A percentile compares a stretch with the other conserved stretches of the same genome.
phyloP scores from a whole-genome alignment of 495 filamentous ascomycete species.

The Penicillium mononematosum region DNA sequence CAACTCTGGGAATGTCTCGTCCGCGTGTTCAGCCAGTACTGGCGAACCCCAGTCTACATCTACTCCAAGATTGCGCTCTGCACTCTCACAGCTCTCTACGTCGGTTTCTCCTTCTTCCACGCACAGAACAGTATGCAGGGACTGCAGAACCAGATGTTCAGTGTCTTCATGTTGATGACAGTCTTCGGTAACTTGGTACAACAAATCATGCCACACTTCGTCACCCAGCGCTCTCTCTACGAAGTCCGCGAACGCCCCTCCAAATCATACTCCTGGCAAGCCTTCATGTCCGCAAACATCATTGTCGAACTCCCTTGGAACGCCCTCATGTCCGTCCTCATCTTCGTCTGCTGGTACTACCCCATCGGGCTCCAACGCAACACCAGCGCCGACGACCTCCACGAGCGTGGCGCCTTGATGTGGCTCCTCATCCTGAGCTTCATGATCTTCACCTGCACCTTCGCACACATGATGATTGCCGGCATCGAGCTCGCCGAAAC shows the following conservation, averaged over 20 bases:
- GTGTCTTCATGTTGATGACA: slow-evolving; percentile 83
- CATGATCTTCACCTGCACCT: slow-evolving; percentile 60
- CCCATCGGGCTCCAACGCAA: slow-evolving; percentile 62
- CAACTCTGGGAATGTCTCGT: slow-evolving; percentile 53
- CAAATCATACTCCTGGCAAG: slow-evolving; percentile 74
- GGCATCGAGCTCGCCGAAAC: slow-evolving; percentile 62
- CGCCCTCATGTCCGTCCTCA: slow-evolving; percentile 60
- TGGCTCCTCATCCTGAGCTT: slow-evolving; percentile 56
- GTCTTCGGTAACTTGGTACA: slow-evolving; percentile 79
- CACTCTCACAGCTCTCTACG: slow-evolving; percentile 62
- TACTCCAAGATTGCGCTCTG: slow-evolving; percentile 59
- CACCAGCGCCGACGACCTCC: slow-evolving; percentile 43
- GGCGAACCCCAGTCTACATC: slow-evolving; percentile 60
- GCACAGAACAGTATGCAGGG: slow-evolving; percentile 72
- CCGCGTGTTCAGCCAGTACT: slow-evolving; percentile 58
- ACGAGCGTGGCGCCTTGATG: slow-evolving; percentile 57
- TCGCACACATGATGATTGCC: slow-evolving; percentile 64
- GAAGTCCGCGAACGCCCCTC: slow-evolving; percentile 68
- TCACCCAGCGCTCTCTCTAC: slow-evolving; percentile 66
- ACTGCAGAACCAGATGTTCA: slow-evolving; percentile 88
- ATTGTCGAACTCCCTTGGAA: slow-evolving; percentile 74
- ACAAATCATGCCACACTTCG: slow-evolving; percentile 75
- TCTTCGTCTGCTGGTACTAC: slow-evolving; percentile 68
- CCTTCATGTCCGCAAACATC: slow-evolving; percentile 68
- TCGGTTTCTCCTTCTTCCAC: slow-evolving; percentile 89